phyloP scores from a whole-genome alignment of 139 green algal species.

The Auxenochlorella pyrenoidosa region DNA sequence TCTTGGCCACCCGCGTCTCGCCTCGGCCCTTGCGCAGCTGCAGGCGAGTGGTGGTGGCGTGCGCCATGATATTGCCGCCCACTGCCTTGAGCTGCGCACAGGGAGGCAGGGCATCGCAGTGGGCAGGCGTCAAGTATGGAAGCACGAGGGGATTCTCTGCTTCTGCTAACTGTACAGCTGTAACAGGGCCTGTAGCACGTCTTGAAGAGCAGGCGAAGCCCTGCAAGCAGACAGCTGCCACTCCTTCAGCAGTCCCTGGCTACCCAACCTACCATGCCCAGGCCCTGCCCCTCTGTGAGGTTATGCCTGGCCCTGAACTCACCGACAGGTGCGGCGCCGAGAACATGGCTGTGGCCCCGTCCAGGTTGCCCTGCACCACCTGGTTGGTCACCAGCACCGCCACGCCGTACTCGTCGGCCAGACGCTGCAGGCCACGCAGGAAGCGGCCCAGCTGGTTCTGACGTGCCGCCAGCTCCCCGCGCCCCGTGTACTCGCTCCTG shows the following conservation, averaged over 20 bases:
- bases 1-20: conserved; percentile 84
- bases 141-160: neutral
- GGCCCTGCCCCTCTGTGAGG: neutral
- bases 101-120: neutral
- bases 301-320: neutral
- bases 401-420: conserved; percentile 97
- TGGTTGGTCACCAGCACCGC: conserved; percentile 98
- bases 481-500: conserved; percentile 85
- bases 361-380: conserved; percentile 91
- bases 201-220: too few relatives aligned
- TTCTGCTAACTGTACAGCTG: too few relatives aligned
- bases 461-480: conserved; percentile 89
- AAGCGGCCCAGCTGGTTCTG: conserved; percentile 93
- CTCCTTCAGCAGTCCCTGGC: too few relatives aligned
- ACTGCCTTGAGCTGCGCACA: conserved; percentile 93
- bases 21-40: conserved; percentile 91
- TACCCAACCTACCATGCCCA: neutral
- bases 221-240: too few relatives aligned
- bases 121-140: neutral
- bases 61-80: conserved; percentile 99
- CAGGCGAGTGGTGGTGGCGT: conserved; percentile 97
- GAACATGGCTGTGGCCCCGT: conserved; percentile 89
- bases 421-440: conserved; percentile 83
- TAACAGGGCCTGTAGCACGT: too few relatives aligned
- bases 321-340: conserved; percentile 69